These are phyloP conservation scores for Candida hungchunana DNA, from an alignment of 805 yeast genomes.

Conservation along the genomic window DNA sequence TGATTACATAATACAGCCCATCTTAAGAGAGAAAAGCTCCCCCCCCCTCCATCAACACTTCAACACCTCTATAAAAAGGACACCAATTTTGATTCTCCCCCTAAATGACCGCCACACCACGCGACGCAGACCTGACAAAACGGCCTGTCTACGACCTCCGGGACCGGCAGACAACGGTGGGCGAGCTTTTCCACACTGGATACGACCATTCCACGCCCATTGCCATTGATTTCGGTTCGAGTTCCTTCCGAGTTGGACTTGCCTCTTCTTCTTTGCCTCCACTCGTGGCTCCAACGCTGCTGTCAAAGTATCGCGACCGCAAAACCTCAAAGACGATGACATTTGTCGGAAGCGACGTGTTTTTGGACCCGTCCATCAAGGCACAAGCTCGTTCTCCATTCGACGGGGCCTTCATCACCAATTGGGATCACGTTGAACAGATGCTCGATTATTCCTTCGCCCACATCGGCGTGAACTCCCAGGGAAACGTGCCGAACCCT, in stretches of 20 bases:
- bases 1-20: no score
- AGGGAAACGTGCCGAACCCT: conserved; percentile 65
- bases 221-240: conserved; percentile 83
- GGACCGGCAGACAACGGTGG: conserved; percentile 19
- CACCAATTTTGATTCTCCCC: no score
- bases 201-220: conserved; percentile 65
- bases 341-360: conserved; percentile 78
- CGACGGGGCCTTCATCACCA: conserved; percentile 82
- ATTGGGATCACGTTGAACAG: conserved; percentile 88
- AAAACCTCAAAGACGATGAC: conserved; percentile 58
- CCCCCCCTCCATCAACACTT: no score
- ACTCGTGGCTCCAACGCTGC: conserved; percentile 61
- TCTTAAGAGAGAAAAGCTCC: neutral
- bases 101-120: conserved; percentile 20
- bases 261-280: conserved; percentile 44
- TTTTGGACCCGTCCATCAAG: conserved; percentile 63
- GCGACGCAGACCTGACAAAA: conserved; percentile 14
- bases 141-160: conserved; percentile 23
- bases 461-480: conserved; percentile 62
- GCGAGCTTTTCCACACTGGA: conserved; percentile 43
- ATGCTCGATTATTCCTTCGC: conserved; percentile 80
- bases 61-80: no score
- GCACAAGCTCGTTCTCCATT: conserved; percentile 73
- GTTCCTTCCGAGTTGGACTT: conserved; percentile 55
- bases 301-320: conserved; percentile 77